Evolutionary conservation across 2,329 filamentous ascomycete genomes (phyloP), one percentile per base, ranked within the genome.

Genomic region (Penicillium sp.): DNA sequence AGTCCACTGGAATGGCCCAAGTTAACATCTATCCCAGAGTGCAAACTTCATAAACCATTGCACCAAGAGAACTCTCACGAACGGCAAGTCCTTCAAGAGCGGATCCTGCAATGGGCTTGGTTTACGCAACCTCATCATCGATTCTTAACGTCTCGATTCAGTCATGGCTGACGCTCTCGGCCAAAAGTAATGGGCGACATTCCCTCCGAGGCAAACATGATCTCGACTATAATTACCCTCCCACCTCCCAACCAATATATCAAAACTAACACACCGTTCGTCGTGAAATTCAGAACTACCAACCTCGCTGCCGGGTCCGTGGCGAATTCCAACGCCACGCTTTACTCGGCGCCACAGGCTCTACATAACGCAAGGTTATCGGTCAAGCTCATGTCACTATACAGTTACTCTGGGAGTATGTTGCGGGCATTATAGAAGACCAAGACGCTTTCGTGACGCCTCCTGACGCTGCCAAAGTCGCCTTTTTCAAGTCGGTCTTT

Each of bases 21-120:
- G 29, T n/a, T 21, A 46, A 54, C n/a, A 35, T 48, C 17, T 9
- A 13, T 3, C 41, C 44, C 29, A 61, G 58, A 23, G 58, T 2
- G 58, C 58, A 35, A 56, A 61, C 35, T 61, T 61, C 58, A 61
- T 61, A 38, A 61, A 61, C 38, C 48, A 46, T 52, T 61, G 58
- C 47, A 56, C 17, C 41, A 19, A 50, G 15, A 46, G 47, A 9
- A 30, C 19, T 35, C 26, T 61, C 26, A 61, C 58, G 7, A 61
- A 61, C 35, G 58, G 58, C 6, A 31, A 45, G 7, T 9, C 26
- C 26, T 45, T 50, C 7, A 7, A 38, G 7, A 46, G 38, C 31
- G 51, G 17, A 17, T 61, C 58, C 6, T 61, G 58, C 45, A 61
- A 61, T 38, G 52, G 52, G 35, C 35, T 56, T 30, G 52, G 58